Conservation (phyloP, 2,329 filamentous ascomycete species). For the Hypoxylon sp. region DNA sequence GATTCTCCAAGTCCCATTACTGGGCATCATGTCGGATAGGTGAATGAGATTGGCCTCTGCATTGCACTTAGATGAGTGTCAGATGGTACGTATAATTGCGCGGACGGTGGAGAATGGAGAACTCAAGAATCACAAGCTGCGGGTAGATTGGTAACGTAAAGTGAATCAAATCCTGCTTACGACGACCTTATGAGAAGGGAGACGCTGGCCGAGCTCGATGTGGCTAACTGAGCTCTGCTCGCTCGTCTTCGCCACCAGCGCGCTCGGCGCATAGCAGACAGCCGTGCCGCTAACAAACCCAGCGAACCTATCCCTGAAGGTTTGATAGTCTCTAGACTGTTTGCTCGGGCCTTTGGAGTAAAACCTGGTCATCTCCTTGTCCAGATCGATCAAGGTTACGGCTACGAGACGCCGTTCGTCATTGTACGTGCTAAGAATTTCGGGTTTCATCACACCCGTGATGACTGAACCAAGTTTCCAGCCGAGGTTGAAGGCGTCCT, state of each 20-base stretch:
- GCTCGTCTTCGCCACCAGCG: not conserved
- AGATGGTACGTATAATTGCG: not conserved
- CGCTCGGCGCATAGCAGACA: conserved; percentile 2
- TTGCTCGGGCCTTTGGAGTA: conserved; percentile 2
- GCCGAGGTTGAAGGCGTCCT: conserved; percentile 71
- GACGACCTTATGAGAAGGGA: conserved; percentile 9
- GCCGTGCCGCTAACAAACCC: conserved; percentile 4
- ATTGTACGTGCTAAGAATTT: conserved; percentile 6
- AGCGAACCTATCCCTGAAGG: conserved; percentile 2
- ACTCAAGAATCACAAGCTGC: not conserved
- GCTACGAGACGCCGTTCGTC: not conserved
- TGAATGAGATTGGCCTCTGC: conserved; percentile 3
- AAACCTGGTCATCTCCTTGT: conserved; percentile 6
- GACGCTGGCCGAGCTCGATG: conserved; percentile 4
- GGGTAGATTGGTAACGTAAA: not conserved
- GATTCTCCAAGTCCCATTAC: conserved; percentile 7
- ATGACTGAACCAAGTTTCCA: conserved; percentile 54
- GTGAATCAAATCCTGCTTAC: not conserved
- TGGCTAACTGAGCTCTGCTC: not conserved
- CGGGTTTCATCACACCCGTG: not conserved
- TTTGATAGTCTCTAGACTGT: conserved; percentile 5
- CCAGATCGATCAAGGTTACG: not conserved
- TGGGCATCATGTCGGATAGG: conserved; percentile 7
- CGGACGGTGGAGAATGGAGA: not conserved
- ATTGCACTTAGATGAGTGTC: not conserved